Evolutionary conservation across 495 filamentous ascomycete species (phyloP).

Genomic region (Xylaria scruposa): DNA sequence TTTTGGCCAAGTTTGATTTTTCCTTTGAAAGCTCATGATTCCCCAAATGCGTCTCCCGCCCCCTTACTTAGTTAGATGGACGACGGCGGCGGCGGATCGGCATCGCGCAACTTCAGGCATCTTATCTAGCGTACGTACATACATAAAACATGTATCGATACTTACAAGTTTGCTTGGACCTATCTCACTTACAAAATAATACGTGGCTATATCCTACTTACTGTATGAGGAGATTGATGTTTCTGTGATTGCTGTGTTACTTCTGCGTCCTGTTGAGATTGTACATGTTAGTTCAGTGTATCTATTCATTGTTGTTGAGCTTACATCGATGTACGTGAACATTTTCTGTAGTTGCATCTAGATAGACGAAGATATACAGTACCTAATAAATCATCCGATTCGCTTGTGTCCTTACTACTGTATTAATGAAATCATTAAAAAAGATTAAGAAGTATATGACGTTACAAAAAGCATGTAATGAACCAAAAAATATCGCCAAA

Average conservation of each 20-base stretch:
- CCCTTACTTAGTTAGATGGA: conserved; percentile 28
- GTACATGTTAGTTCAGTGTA: neutral
- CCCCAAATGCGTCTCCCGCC: conserved; percentile 44
- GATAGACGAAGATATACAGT: neutral
- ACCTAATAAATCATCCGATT: neutral
- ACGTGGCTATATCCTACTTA: neutral
- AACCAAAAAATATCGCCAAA: neutral
- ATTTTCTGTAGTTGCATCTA: neutral
- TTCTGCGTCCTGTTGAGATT: neutral
- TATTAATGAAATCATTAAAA: neutral
- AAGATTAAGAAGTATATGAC: neutral
- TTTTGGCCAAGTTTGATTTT: conserved; percentile 40
- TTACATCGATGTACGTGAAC: neutral
- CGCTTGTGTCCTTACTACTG: neutral
- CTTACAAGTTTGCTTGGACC: conserved; percentile 27
- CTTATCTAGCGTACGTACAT: conserved; percentile 36
- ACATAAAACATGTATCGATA: conserved; percentile 32
- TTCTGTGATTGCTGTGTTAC: neutral
- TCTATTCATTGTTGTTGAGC: neutral
- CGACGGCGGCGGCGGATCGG: conserved; percentile 28
- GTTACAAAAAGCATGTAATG: too few species aligned
- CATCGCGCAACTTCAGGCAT: conserved; percentile 30
- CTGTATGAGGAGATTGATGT: neutral
- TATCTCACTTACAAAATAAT: neutral
- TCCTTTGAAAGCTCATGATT: conserved; percentile 47